Conservation (phyloP, 495 filamentous ascomycete genomes). For the Tuber brumale region DNA sequence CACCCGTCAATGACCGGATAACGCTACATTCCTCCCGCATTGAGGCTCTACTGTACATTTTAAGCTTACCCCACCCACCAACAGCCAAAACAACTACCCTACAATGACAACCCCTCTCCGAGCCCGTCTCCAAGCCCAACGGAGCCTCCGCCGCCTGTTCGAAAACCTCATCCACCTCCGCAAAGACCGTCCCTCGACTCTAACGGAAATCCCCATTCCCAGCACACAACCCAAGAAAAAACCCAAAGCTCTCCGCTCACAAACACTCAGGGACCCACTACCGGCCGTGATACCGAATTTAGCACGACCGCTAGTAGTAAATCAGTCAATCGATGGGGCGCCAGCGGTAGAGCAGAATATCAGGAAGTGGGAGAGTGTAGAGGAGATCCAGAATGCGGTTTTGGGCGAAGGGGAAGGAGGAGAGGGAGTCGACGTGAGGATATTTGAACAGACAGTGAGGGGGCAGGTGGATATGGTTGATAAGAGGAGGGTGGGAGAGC, state of each 20-base stretch:
- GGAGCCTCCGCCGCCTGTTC: constrained; percentile 33
- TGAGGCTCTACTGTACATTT: background rate
- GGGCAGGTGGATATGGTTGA: constrained; percentile 1
- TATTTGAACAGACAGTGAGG: constrained; percentile 19
- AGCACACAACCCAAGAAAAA: background rate
- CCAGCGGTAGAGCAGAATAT: constrained; percentile 14
- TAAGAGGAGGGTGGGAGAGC: background rate
- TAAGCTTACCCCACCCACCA: background rate
- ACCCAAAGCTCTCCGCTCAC: background rate
- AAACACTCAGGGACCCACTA: background rate
- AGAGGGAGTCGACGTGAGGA: constrained; percentile 21
- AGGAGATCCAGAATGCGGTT: background rate
- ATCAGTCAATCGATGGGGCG: constrained; percentile 17
- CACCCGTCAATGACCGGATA: constrained; percentile 9
- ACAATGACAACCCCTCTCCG: constrained; percentile 7
- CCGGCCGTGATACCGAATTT: constrained; percentile 13
- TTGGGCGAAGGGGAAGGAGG: background rate
- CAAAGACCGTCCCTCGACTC: constrained; percentile 14
- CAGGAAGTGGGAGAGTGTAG: background rate
- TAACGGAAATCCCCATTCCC: constrained; percentile 20
- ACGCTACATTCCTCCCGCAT: constrained; percentile 3
- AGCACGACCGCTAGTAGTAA: background rate
- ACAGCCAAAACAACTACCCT: constrained; percentile 4
- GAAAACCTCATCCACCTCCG: constrained; percentile 22
- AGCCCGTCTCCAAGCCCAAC: constrained; percentile 7